A percentile compares a stretch with the other conserved stretches of the same genome.
These are phyloP conservation scores for Colletotrichum graminicola DNA, from an alignment of 2,329 filamentous ascomycete genomes.

Conservation along the genomic window DNA sequence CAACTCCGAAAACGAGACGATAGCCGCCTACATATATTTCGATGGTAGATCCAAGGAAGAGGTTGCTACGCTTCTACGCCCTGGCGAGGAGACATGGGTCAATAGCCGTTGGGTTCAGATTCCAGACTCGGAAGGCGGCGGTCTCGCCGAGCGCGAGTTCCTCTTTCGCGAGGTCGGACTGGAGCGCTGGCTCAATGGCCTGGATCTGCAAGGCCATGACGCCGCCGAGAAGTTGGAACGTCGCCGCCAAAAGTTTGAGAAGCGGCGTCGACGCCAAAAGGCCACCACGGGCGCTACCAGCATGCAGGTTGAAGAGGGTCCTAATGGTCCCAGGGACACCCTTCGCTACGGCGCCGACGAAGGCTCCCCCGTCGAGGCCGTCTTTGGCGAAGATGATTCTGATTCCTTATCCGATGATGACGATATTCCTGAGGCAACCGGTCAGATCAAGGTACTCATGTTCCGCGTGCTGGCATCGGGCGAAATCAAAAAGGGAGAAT, in stretches of 20 bases:
- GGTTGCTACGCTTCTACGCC: constrained; percentile 90
- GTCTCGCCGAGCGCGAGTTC: constrained; percentile 95
- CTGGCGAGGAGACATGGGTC: constrained; percentile 98
- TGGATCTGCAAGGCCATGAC: constrained; percentile 94
- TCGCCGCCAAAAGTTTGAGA: constrained; percentile 83
- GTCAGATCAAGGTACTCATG: constrained; percentile 97
- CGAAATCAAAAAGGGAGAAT: constrained; percentile 97
- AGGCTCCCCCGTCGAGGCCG: constrained; percentile 78
- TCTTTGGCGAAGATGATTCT: constrained; percentile 77
- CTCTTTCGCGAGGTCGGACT: constrained; percentile 96
- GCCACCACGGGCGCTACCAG: constrained; percentile 54
- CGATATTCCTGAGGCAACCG: constrained; percentile 91
- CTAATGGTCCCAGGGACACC: constrained; percentile 66
- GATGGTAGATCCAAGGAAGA: constrained; percentile 96
- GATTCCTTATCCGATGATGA: constrained; percentile 83
- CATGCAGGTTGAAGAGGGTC: constrained; percentile 55
- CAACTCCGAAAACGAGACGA: constrained; percentile 93
- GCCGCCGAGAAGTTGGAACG: constrained; percentile 91
- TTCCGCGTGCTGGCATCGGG: constrained; percentile 95
- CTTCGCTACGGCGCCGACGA: constrained; percentile 86
- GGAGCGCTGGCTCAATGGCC: constrained; percentile 94
- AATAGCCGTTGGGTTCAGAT: constrained; percentile 98
- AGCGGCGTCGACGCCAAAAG: constrained; percentile 74
- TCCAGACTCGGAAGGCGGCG: constrained; percentile 89
- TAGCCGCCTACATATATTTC: constrained; percentile 99